Percentiles rank a stretch among this genome's conserved stretches.
These are phyloP conservation scores for Penicillium cataractarum DNA, from an alignment of 495 filamentous ascomycete species.

Conservation along the genomic window DNA sequence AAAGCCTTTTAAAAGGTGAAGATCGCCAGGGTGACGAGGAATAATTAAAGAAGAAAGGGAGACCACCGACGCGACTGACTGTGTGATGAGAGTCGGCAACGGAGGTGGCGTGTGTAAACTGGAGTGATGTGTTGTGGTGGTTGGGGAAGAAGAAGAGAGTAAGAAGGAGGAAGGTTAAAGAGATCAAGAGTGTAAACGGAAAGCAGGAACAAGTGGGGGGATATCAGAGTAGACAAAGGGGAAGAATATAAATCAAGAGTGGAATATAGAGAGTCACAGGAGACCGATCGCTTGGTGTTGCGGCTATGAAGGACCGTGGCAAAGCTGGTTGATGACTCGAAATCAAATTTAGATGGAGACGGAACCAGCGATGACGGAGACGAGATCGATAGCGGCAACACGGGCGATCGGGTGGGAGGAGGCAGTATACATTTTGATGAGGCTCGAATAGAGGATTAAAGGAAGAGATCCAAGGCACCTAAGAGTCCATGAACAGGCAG, in stretches of 20 bases:
- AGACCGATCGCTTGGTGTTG: slow-evolving; percentile 34
- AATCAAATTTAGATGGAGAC: slow-evolving; percentile 22
- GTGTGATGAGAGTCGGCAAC: neutral
- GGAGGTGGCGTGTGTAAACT: slow-evolving; percentile 3
- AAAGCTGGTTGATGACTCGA: slow-evolving; percentile 25
- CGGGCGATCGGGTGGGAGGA: slow-evolving; percentile 32
- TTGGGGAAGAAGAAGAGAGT: slow-evolving; percentile 1
- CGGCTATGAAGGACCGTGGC: slow-evolving; percentile 22
- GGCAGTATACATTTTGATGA: slow-evolving; percentile 39
- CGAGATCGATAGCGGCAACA: slow-evolving; percentile 30
- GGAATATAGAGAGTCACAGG: slow-evolving; percentile 2
- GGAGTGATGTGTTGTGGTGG: neutral
- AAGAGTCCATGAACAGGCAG: slow-evolving; percentile 34
- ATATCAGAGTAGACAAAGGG: slow-evolving; percentile 10
- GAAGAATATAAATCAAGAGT: neutral
- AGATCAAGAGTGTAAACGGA: neutral
- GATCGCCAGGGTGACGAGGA: slow-evolving; percentile 40
- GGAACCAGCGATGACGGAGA: slow-evolving; percentile 25
- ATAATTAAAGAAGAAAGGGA: slow-evolving; percentile 10
- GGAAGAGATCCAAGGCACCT: slow-evolving; percentile 22
- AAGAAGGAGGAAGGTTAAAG: neutral
- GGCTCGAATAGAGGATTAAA: slow-evolving; percentile 4
- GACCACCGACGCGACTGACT: slow-evolving; percentile 5
- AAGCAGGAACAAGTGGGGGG: neutral
- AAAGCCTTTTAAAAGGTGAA: slow-evolving; percentile 41